Evolutionary conservation across 2,329 filamentous ascomycete species (phyloP), one percentile per base, ranked within the genome.

Genomic region (Fusarium buharicum): DNA sequence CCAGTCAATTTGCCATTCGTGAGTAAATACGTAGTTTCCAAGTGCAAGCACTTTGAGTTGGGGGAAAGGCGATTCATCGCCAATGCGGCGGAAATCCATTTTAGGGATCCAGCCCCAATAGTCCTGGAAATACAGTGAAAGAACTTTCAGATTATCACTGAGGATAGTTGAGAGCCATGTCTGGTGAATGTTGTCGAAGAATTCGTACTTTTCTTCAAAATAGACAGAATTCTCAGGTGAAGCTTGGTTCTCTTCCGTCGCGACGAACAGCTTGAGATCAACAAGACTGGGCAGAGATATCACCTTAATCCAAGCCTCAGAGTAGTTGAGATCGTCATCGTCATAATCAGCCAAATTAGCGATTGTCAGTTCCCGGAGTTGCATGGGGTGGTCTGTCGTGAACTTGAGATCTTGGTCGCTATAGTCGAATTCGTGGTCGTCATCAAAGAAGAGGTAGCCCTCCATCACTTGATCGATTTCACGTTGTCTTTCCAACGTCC

Each of bases 1-100:
- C 80, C 80, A 83, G 10, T 78, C 76, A 0, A 82, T 64, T 49
- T 83, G 80, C 72, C 75, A 77, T 17, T 81, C 74, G 30, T 81
- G 74, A 5, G 73, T 73, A 43, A 84, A 81, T 4, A 74, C 71
- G 17, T 75, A 79, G 2, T 75, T 76, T 0, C 78, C 77, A 0
- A 84, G 60, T 0, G 73, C 69, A 0, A 83, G 71, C 0, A 75
- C 70, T 28, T 73, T 73, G 5, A 83, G 74, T 1, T 72, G 66
- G 0, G 78, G 77, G 27, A 82, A 78, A 1, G 59, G 59, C 0
- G 27, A 12, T 3, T 54, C 22, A 2, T 40, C 12, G 4, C 52
- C 34, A 3, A 66, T 47, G 5, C 27, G 37, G 0, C 65, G 62
- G 18, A 80, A 72, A 24, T 80, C 73, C 33, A 77, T 71, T 30